Conservation (phyloP, 805 yeast species). For the Myxozyma geophila region DNA sequence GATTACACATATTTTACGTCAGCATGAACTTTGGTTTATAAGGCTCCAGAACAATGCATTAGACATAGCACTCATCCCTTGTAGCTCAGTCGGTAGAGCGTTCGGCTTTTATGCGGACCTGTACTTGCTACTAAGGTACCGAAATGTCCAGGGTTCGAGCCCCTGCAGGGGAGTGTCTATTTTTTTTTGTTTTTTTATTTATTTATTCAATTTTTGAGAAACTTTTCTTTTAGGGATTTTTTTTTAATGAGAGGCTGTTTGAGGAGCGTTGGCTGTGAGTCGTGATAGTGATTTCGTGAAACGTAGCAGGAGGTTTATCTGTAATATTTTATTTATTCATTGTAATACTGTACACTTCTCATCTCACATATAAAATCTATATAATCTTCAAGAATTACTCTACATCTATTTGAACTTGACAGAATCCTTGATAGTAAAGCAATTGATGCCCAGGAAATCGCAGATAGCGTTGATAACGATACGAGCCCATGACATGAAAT, state of each 20-base stretch:
- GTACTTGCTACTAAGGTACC: constrained; percentile 44
- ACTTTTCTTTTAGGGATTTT: not conserved
- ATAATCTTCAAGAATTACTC: not conserved
- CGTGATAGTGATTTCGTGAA: too few species aligned
- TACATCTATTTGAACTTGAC: constrained; percentile 7
- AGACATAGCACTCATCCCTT: constrained; percentile 35
- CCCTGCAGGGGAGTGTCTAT: constrained; percentile 56
- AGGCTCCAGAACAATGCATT: not conserved
- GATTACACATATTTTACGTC: not conserved
- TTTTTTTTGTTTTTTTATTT: constrained; percentile 19
- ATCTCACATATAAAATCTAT: not conserved
- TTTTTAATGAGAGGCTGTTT: not conserved
- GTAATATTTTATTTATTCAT: too few species aligned
- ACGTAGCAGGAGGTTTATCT: too few species aligned
- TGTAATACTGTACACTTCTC: not conserved
- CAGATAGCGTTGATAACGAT: constrained; percentile 78
- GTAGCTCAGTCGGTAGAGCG: constrained; percentile 70
- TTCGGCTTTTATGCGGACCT: constrained; percentile 58
- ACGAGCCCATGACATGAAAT: constrained; percentile 66
- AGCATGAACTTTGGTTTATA: not conserved
- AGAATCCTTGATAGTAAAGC: constrained; percentile 53
- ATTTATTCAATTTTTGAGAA: not conserved
- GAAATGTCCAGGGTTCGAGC: constrained; percentile 68
- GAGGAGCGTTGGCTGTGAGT: too few species aligned
- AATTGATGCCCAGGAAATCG: constrained; percentile 83